Evolutionary conservation across 352 stramenopile genomes (phyloP), one percentile per base, ranked within the genome.

Genomic region (Phytophthora syringae): DNA sequence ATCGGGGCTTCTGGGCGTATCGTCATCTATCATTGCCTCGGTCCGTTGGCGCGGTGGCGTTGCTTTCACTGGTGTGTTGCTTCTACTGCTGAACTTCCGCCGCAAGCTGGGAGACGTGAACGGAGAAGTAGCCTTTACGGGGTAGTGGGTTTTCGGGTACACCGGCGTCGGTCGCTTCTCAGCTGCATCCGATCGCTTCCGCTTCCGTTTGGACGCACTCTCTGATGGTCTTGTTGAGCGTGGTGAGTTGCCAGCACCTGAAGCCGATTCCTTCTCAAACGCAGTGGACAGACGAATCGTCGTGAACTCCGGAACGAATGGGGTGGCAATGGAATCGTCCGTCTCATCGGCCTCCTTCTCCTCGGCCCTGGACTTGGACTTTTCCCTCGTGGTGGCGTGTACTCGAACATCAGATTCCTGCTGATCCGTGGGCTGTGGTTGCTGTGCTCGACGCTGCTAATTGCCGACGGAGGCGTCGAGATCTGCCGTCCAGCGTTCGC

Each of bases 351-450:
- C 53, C 50, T 72, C 64, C n/a, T 72, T 68, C 15, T 60, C 51
- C 30, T 12, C 3, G 2, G 57, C 49, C 20, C 42, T 69, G 9
- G 70, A 55, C 30, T 69, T 82, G 20, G 72, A n/a, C n/a, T n/a
- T n/a, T n/a, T 71, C 2, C 43, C 60, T 22, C 59, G 82, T 18
- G 79, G 80, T 36, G 86, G 86, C 10, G 86, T 90, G 57, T 82
- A 88, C 61, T 92, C 86, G 24, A 94, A 94, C 5, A 92, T 91
- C 25, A 94, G 60, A 62, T 94, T 90, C 27, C 83, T 88, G 67
- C 74, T 94, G 40, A 94, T 77, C 15, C 71, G 72, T 7, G 86
- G 86, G 34, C 80, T 92, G 28, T 75, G 76, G 53, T 70, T 90
- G 27, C 66, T 77, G 42, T 60, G 72, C n/a, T 77, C 76, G 30